Percentiles rank a stretch among this genome's conserved stretches.
phyloP scores from a whole-genome alignment of 2,329 filamentous ascomycete genomes.

The Colletotrichum sp. region DNA sequence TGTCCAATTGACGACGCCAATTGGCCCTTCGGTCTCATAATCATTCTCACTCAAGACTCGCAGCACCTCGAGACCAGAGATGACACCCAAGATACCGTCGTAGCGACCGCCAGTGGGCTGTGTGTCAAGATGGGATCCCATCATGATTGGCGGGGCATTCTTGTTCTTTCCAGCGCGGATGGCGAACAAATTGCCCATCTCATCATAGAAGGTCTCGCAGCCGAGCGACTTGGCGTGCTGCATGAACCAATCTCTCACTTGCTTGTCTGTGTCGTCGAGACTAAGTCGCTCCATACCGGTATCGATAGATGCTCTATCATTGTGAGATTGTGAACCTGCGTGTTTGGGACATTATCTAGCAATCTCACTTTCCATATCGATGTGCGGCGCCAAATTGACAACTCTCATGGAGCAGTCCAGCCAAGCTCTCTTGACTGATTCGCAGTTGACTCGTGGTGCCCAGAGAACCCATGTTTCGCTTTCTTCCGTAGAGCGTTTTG shows the following conservation, averaged over 20 bases:
- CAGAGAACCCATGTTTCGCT: neutral
- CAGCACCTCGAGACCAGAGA: neutral
- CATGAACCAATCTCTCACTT: neutral
- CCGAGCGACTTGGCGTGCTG: neutral
- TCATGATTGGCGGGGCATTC: neutral
- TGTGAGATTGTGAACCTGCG: neutral
- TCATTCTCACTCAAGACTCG: neutral
- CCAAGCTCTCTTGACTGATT: neutral
- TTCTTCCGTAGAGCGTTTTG: neutral
- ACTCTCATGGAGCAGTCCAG: neutral
- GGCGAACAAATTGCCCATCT: neutral
- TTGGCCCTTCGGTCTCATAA: neutral
- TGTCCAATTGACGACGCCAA: neutral
- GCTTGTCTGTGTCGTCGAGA: neutral
- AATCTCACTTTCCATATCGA: neutral
- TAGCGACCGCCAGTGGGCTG: neutral
- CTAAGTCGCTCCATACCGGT: neutral
- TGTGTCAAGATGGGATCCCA: neutral
- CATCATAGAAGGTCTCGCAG: neutral
- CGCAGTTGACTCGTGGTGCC: neutral
- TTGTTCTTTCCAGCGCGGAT: neutral
- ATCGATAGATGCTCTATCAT: neutral
- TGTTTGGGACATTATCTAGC: fast-evolving
- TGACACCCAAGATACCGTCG: neutral
- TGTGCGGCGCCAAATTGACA: neutral